Evolutionary conservation across 2,329 filamentous ascomycete species (phyloP), one percentile per base, ranked within the genome.

Genomic region (Aureobasidium sp.): DNA sequence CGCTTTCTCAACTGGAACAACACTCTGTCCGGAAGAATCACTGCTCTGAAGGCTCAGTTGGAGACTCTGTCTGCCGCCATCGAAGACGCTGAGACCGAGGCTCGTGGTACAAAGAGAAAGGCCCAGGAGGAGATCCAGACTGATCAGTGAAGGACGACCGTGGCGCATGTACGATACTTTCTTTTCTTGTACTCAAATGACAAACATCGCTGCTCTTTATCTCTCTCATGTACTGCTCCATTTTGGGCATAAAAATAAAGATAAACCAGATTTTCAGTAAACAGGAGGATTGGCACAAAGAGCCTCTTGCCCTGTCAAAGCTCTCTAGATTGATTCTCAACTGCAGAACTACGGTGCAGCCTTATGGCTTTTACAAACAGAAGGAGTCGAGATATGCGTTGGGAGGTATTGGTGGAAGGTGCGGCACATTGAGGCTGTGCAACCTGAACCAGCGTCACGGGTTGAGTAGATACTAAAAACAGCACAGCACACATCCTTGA

Each of bases 361-460:
- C 21, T 21, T 21, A 21, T 21, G 21, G 21, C 21, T 21, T 21
- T 21, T 21, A 21, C 21, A 21, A 21, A 21, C 1, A 21, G 21
- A 21, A 21, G 21, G 21, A 21, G 21, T 21, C 21, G 1, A 1
- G 1, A 21, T 21, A 1, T 21, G 21, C 21, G 21, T 1, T 37
- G 36, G 10, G 16, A 5, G 16, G 16, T n/a, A 5, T 21, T 49
- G 29, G 9, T 49, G 47, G 47, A 21, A 49, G 4, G 47, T 25
- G 47, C 47, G 47, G 47, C 47, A 50, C 47, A 50, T 50, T 50
- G 47, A 34, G 47, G 47, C 47, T 50, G 47, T 50, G 47, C 47
- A 50, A 50, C 47, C 47, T 21, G 15, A 10, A 34, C 30, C 45
- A 50, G 47, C 29, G 47, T 50, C 47, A 50, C n/a, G 47, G 47